Base-by-base conservation (phyloP, 2,329 filamentous ascomycete species). In the Trichoderma atrobrunneum region DNA sequence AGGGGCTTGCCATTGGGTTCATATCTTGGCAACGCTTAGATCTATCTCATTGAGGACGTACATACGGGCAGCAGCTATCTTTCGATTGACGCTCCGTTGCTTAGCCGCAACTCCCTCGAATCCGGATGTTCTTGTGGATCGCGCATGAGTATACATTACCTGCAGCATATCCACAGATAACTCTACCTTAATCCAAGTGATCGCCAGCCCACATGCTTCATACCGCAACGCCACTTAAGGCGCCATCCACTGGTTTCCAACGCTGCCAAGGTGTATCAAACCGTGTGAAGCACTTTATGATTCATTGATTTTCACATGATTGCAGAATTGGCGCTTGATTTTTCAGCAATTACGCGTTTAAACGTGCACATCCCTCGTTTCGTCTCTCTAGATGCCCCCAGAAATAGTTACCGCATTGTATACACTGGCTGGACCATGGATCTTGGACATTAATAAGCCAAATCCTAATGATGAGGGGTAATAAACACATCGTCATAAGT, bases 271-370 rank as follows among this genome's bases (percentile, higher is more conserved):
- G 63, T 28, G 48, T 48, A 32, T n/a, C 10, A 36, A 57, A 26
- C 63, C 48, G 63, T 57, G 64, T 32, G 64, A 57, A 36, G 48
- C 48, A 39, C 64, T 67, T 56, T 57, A 61, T 61, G 66, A 69
- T 69, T 61, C 66, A 69, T 69, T 18, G 56, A 61, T 61, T 61
- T 34, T 30, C 11, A n/a, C 39, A 43, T 43, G 21, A 43, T 59
- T 14, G 32, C 43, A 8, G 7, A 39, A n/a, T 60, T 14, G 11
- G 18, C 5, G 21, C 14, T 3, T 12, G 24, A 18, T 21, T 69
- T 43, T 36, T 26, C 26, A 61, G 66, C 66, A 34, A 48, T 51
- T 18, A 32, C 36, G 56, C 56, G 57, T 60, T 60, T 59, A 39
- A 7, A 18, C 51, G 56, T 36, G 32, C 10, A 24, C 18, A 28